Conservation (phyloP, 2,329 filamentous ascomycete genomes). For the Epichloe amarillans region DNA sequence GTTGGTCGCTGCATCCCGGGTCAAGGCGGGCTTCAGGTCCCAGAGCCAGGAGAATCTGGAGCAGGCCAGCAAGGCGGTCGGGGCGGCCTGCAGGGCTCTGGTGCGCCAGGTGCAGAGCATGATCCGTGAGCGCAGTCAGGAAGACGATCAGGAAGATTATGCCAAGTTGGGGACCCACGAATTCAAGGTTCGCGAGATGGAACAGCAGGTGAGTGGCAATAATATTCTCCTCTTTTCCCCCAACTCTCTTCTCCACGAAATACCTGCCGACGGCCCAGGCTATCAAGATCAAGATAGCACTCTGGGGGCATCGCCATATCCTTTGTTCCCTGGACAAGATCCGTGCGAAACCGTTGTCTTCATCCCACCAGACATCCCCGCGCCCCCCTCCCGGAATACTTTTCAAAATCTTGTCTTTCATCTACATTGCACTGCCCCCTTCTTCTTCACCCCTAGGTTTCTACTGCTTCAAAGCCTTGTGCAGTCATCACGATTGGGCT, state of each 20-base stretch:
- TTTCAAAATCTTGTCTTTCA: neutral
- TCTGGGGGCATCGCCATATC: too few relatives aligned
- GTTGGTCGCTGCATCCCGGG: slow-evolving; percentile 84
- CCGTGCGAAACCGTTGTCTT: neutral
- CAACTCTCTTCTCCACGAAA: neutral
- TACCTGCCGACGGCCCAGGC: neutral
- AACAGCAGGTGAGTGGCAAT: slow-evolving; percentile 67
- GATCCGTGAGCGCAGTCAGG: slow-evolving; percentile 73
- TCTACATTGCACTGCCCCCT: neutral
- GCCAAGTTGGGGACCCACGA: slow-evolving; percentile 78
- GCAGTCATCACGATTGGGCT: neutral
- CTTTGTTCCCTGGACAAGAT: too few relatives aligned
- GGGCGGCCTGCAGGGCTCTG: slow-evolving; percentile 70
- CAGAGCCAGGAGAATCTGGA: slow-evolving; percentile 90
- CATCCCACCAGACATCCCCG: neutral
- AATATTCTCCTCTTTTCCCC: slow-evolving; percentile 16
- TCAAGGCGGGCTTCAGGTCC: slow-evolving; percentile 97
- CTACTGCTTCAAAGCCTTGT: neutral
- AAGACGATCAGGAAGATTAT: slow-evolving; percentile 81
- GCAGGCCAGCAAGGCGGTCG: slow-evolving; percentile 83
- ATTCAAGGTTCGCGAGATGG: slow-evolving; percentile 98
- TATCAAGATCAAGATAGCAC: too few relatives aligned
- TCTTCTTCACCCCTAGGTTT: neutral
- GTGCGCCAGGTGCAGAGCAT: slow-evolving; percentile 91
- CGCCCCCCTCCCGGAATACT: too few relatives aligned